Conservation (phyloP, 1,284 basidiomycete species). For the Microstroma glucosiphilum region DNA sequence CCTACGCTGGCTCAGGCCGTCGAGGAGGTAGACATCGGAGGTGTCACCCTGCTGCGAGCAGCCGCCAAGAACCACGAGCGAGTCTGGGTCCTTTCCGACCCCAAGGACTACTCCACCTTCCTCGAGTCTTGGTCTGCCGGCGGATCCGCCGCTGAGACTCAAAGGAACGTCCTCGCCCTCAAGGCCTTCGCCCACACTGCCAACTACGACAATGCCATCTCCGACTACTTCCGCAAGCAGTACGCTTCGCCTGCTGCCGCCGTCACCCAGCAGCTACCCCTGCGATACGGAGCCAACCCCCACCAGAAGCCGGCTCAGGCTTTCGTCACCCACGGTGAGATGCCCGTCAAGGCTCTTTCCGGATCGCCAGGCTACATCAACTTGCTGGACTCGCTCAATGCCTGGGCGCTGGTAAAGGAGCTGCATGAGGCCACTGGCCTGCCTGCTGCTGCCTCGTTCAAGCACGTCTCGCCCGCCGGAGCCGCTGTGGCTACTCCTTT, state of each 20-base stretch:
- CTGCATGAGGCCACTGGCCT: conserved; percentile 71
- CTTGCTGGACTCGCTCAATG: conserved; percentile 94
- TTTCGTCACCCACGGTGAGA: conserved; percentile 77
- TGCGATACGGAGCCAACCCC: conserved; percentile 95
- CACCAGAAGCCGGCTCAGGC: conserved; percentile 99
- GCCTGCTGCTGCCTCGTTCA: conserved; percentile 96
- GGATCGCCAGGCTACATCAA: conserved; percentile 99
- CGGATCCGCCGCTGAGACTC: conserved; percentile 59
- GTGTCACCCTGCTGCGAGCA: conserved; percentile 92
- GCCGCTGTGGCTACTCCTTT: conserved; percentile 67
- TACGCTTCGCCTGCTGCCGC: conserved; percentile 67
- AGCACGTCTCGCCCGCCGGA: conserved; percentile 97
- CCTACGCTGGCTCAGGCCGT: conserved; percentile 87
- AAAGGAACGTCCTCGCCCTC: conserved; percentile 77
- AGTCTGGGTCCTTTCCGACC: conserved; percentile 73
- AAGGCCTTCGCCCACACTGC: conserved; percentile 98
- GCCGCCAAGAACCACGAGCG: conserved; percentile 93
- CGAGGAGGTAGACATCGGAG: conserved; percentile 98
- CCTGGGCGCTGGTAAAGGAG: conserved; percentile 92
- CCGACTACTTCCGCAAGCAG: conserved; percentile 91
- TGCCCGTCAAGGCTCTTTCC: conserved; percentile 89
- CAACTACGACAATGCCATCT: conserved; percentile 88
- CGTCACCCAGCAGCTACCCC: conserved; percentile 60
- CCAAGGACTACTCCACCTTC: conserved; percentile 83
- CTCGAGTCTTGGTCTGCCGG: conserved; percentile 60